Evolutionary conservation across 768 basidiomycete genomes (phyloP).

Genomic region (Trametes elegans): DNA sequence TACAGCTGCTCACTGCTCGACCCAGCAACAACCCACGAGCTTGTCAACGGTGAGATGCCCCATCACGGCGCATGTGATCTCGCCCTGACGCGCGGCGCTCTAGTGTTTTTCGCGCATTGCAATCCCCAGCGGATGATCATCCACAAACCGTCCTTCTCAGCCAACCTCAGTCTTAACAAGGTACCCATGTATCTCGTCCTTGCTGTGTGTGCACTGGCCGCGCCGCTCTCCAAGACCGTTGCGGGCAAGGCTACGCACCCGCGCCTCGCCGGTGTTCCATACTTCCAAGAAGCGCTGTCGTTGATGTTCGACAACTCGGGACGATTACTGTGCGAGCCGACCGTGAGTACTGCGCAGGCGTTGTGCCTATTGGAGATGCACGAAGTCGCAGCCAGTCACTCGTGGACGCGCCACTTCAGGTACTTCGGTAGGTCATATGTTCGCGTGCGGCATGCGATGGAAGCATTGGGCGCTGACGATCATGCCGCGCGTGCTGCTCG

Average conservation of each 20-base stretch:
- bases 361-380: constrained; percentile 71
- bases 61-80: constrained; percentile 1
- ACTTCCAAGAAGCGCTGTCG: constrained; percentile 57
- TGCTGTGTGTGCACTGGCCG: constrained; percentile 75
- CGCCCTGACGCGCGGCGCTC: constrained; percentile 14
- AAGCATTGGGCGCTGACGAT: constrained; percentile 1
- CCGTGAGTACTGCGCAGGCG: constrained; percentile 72
- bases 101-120: constrained; percentile 82
- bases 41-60: constrained; percentile 63
- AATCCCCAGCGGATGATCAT: constrained; percentile 75
- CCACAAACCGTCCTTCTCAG: constrained; percentile 76
- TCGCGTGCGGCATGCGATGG: not conserved
- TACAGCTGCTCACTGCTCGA: constrained; percentile 48
- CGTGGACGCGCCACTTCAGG: constrained; percentile 31
- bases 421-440: constrained; percentile 46
- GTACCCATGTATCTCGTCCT: constrained; percentile 71
- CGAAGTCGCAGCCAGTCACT: constrained; percentile 35
- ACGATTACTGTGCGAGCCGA: constrained; percentile 58
- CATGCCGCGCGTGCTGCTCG: not conserved
- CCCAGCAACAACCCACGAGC: constrained; percentile 63
- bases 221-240: constrained; percentile 69
- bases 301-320: constrained; percentile 74
- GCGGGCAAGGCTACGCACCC: constrained; percentile 51
- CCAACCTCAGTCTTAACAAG: constrained; percentile 60
- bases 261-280: constrained; percentile 35